These are phyloP conservation scores for Ceratobasidium sp. DNA, from an alignment of 1,284 basidiomycete species.

Conservation along the genomic window DNA sequence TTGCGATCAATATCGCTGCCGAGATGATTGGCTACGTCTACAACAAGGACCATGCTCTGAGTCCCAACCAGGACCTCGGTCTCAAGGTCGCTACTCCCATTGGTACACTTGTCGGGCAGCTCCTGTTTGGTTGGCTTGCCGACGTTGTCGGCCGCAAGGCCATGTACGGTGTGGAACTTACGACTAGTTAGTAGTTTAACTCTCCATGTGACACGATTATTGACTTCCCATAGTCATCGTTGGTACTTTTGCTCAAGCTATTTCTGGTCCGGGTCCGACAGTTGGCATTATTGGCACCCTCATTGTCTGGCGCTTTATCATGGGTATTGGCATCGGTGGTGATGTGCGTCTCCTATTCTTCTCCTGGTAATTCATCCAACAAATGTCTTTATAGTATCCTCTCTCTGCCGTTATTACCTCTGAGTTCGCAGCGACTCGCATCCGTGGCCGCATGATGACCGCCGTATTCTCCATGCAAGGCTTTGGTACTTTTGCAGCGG, in stretches of 20 bases:
- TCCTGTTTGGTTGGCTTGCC: slow-evolving; percentile 49
- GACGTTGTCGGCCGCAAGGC: slow-evolving; percentile 50
- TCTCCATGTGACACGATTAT: not conserved
- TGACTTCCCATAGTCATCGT: slow-evolving; percentile 53
- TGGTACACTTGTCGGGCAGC: slow-evolving; percentile 55
- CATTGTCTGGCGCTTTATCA: slow-evolving; percentile 63
- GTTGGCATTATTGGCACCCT: slow-evolving; percentile 77
- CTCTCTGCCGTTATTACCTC: slow-evolving; percentile 69
- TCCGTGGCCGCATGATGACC: slow-evolving; percentile 64
- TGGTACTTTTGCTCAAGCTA: slow-evolving; percentile 61
- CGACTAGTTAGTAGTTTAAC: slow-evolving; percentile 49
- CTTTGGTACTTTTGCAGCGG: slow-evolving; percentile 66
- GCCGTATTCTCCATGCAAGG: slow-evolving; percentile 62
- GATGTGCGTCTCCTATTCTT: slow-evolving; percentile 29
- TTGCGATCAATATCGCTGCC: slow-evolving; percentile 73
- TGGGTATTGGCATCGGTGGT: slow-evolving; percentile 65
- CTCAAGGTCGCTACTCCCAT: slow-evolving; percentile 71
- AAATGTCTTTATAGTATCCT: slow-evolving; percentile 63
- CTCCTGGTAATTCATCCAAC: not conserved
- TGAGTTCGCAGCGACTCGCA: slow-evolving; percentile 80
- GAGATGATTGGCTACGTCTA: slow-evolving; percentile 80
- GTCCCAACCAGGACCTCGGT: slow-evolving; percentile 70
- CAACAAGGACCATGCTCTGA: slow-evolving; percentile 54
- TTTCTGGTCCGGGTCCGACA: slow-evolving; percentile 66
- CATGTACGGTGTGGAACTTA: slow-evolving; percentile 62